Percentiles rank a stretch among this genome's conserved stretches.
Conservation (phyloP, 129 eudicot species). For the Helianthus tuberosus region DNA sequence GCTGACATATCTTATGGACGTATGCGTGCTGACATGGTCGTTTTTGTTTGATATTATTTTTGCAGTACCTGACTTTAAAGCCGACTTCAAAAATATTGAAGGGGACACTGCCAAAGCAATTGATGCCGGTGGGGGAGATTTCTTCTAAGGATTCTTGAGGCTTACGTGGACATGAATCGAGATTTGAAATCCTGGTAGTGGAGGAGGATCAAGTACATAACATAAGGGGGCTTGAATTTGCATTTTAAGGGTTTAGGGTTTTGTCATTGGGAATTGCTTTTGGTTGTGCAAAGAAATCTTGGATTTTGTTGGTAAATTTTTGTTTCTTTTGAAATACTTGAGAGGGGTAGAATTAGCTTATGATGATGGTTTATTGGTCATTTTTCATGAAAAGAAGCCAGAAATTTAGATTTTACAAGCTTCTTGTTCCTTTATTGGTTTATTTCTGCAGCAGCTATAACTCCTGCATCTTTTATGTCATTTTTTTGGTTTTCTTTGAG, state of each 20-base stretch:
- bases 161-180: slow-evolving; percentile 22
- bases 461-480: not conserved
- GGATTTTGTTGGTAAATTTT: slow-evolving; percentile 46
- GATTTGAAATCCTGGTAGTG: slow-evolving; percentile 38
- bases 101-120: slow-evolving; percentile 36
- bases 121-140: slow-evolving; percentile 38
- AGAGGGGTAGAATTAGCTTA: slow-evolving; percentile 39
- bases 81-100: slow-evolving; percentile 44
- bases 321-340: slow-evolving; percentile 15
- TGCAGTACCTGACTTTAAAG: slow-evolving; percentile 61
- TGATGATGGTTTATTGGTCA: slow-evolving; percentile 39
- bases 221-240: slow-evolving; percentile 36
- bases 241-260: slow-evolving; percentile 34
- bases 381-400: slow-evolving; percentile 27
- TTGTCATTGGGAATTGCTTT: slow-evolving; percentile 43
- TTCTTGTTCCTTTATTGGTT: slow-evolving; percentile 20
- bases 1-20: not conserved
- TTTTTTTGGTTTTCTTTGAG: not conserved
- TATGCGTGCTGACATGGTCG: not conserved
- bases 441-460: not conserved
- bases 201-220: slow-evolving; percentile 59
- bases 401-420: slow-evolving; percentile 33
- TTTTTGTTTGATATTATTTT: slow-evolving; percentile 8
- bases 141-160: slow-evolving; percentile 65
- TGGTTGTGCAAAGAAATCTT: slow-evolving; percentile 49